phyloP scores from a whole-genome alignment of 2,329 filamentous ascomycete genomes.

The Colletotrichum incanum region DNA sequence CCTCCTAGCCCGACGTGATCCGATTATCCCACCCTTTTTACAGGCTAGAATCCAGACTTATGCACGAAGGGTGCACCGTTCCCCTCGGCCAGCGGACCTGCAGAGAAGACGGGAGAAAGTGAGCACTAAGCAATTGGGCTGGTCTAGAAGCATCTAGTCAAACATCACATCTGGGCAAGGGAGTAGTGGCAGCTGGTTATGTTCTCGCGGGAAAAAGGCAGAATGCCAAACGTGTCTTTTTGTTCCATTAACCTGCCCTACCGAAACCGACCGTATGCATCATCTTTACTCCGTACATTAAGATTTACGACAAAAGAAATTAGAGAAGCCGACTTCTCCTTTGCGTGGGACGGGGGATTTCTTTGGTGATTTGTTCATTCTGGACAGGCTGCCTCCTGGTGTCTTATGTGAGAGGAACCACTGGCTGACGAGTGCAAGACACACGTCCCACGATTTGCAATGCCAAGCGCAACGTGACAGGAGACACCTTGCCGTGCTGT shows the following conservation, averaged over 20 bases:
- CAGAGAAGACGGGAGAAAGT: background rate
- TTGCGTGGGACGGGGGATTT: background rate
- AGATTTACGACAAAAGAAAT: conserved; percentile 44
- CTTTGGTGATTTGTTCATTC: conserved; percentile 1
- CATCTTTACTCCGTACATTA: conserved; percentile 43
- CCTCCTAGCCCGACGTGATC: background rate
- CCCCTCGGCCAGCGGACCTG: background rate
- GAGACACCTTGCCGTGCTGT: conserved; percentile 6
- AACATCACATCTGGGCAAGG: background rate
- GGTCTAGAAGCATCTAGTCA: background rate
- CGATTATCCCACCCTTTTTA: background rate
- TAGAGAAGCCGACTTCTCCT: conserved; percentile 21
- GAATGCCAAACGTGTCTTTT: conserved; percentile 31
- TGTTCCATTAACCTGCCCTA: conserved; percentile 41
- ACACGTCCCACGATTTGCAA: conserved; percentile 16
- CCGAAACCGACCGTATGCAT: conserved; percentile 43
- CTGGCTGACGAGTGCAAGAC: background rate
- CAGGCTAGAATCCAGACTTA: background rate
- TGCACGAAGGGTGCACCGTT: background rate
- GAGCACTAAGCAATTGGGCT: background rate
- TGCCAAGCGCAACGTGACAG: background rate
- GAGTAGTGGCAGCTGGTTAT: background rate
- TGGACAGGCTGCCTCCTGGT: conserved; percentile 13
- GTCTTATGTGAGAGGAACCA: conserved; percentile 2
- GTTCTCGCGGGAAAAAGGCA: conserved; percentile 7